Evolutionary conservation across 352 stramenopile species (phyloP).

Genomic region (Phytophthora podocarpi): DNA sequence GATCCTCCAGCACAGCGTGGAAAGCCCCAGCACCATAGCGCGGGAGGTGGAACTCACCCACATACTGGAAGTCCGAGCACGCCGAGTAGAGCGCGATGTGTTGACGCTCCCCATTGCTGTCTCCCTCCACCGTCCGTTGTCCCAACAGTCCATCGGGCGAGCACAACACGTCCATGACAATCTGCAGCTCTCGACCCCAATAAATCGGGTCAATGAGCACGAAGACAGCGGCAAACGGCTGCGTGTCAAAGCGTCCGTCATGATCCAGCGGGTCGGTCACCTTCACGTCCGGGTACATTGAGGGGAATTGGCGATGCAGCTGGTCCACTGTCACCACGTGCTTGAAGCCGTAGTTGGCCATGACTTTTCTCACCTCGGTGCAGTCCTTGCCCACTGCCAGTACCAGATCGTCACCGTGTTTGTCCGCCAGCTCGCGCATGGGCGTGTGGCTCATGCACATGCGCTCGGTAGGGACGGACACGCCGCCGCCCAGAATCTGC

Average conservation of each 20-base stretch:
- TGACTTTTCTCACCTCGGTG: constrained; percentile 59
- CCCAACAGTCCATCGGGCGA: constrained; percentile 59
- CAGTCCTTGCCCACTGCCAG: constrained; percentile 84
- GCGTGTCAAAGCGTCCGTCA: constrained; percentile 54
- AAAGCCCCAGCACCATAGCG: constrained; percentile 84
- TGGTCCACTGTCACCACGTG: constrained; percentile 83
- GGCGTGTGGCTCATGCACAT: constrained; percentile 86
- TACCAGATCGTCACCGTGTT: constrained; percentile 76
- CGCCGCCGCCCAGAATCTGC: constrained; percentile 62
- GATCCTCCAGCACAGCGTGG: constrained; percentile 76
- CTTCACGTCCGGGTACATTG: constrained; percentile 84
- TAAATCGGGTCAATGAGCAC: constrained; percentile 83
- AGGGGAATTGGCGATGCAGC: constrained; percentile 77
- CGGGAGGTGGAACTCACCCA: constrained; percentile 84
- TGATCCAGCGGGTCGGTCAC: constrained; percentile 41
- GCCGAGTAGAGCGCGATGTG: constrained; percentile 83
- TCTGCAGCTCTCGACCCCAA: constrained; percentile 77
- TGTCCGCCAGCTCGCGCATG: constrained; percentile 69
- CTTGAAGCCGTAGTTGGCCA: constrained; percentile 83
- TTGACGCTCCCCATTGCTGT: constrained; percentile 48
- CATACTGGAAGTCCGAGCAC: constrained; percentile 90
- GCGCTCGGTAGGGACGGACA: constrained; percentile 44
- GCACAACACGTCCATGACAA: constrained; percentile 78
- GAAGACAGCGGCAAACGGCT: constrained; percentile 70
- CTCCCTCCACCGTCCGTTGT: constrained; percentile 32